Percentiles rank a stretch among this genome's conserved stretches.
These are phyloP conservation scores for Penicillium atrosanguineum DNA, from an alignment of 495 filamentous ascomycete species.

Conservation along the genomic window DNA sequence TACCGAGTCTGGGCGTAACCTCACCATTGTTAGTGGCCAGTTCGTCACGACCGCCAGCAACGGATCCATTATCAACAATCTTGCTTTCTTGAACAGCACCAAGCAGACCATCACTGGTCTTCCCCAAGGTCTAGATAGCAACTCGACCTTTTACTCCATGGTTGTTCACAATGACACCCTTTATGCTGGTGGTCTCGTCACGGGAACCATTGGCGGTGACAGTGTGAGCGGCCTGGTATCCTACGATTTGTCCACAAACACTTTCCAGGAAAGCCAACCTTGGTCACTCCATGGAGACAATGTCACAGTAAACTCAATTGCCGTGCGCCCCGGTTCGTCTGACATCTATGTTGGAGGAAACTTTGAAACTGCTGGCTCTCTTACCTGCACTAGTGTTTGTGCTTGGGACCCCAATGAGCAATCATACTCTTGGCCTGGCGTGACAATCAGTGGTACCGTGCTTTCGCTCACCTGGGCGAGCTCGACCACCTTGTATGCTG, in stretches of 20 bases:
- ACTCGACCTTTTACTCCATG: slow-evolving; percentile 74
- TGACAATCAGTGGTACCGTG: slow-evolving; percentile 65
- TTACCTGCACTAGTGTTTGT: slow-evolving; percentile 80
- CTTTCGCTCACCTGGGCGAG: slow-evolving; percentile 72
- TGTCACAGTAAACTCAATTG: slow-evolving; percentile 73
- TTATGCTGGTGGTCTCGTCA: slow-evolving; percentile 78
- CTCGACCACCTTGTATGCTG: slow-evolving; percentile 65
- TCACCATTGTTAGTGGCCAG: slow-evolving; percentile 86
- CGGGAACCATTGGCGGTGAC: slow-evolving; percentile 62
- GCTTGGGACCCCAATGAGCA: slow-evolving; percentile 61
- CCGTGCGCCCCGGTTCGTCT: slow-evolving; percentile 58
- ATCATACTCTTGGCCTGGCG: slow-evolving; percentile 78
- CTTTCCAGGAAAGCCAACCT: slow-evolving; percentile 62
- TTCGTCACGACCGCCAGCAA: slow-evolving; percentile 71
- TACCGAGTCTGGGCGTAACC: slow-evolving; percentile 61
- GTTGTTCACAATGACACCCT: slow-evolving; percentile 64
- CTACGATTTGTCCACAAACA: slow-evolving; percentile 66
- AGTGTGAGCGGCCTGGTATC: slow-evolving; percentile 70
- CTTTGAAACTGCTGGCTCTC: slow-evolving; percentile 77
- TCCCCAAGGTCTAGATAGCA: slow-evolving; percentile 58
- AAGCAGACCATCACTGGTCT: slow-evolving; percentile 68
- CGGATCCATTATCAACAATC: slow-evolving; percentile 71
- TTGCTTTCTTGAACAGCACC: slow-evolving; percentile 69
- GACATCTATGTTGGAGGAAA: slow-evolving; percentile 84
- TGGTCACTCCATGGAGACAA: slow-evolving; percentile 64